phyloP scores from a whole-genome alignment of 2,329 filamentous ascomycete genomes.

The Cercospora janseana region DNA sequence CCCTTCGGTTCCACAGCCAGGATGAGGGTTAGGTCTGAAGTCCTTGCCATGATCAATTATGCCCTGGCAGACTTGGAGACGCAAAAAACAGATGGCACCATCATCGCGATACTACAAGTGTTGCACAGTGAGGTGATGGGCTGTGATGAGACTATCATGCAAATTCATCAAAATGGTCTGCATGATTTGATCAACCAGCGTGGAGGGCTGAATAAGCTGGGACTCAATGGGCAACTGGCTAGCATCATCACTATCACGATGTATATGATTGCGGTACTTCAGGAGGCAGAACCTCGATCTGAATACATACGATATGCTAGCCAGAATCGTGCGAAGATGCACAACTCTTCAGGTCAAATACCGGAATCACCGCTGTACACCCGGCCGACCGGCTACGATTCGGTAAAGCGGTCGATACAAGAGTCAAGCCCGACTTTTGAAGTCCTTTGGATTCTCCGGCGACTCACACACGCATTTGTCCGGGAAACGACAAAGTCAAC shows the following conservation, averaged over 20 bases:
- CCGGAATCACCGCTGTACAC: conserved; percentile 29
- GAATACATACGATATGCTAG: conserved; percentile 22
- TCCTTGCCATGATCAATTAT: conserved; percentile 32
- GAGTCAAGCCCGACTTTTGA: conserved; percentile 18
- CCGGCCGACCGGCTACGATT: conserved; percentile 20
- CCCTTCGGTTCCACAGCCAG: conserved; percentile 25
- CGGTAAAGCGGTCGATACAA: conserved; percentile 16
- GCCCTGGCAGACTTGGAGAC: conserved; percentile 30
- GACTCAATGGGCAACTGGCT: conserved; percentile 30
- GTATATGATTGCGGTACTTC: conserved; percentile 27
- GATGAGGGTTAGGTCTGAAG: conserved; percentile 27
- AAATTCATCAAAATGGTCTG: conserved; percentile 33
- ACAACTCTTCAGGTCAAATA: conserved; percentile 14
- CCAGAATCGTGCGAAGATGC: conserved; percentile 8
- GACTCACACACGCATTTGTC: conserved; percentile 22
- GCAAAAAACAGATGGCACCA: conserved; percentile 32
- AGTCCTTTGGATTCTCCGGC: conserved; percentile 23
- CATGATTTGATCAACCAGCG: conserved; percentile 32
- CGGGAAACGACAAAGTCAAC: neutral
- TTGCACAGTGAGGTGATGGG: conserved; percentile 36
- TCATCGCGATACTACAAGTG: conserved; percentile 36
- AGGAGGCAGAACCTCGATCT: conserved; percentile 25
- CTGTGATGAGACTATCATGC: conserved; percentile 28
- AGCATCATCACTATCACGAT: conserved; percentile 30
- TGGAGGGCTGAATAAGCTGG: conserved; percentile 34